phyloP scores from a whole-genome alignment of 148 eudicot genomes.

The Chenopodium formosanum region DNA sequence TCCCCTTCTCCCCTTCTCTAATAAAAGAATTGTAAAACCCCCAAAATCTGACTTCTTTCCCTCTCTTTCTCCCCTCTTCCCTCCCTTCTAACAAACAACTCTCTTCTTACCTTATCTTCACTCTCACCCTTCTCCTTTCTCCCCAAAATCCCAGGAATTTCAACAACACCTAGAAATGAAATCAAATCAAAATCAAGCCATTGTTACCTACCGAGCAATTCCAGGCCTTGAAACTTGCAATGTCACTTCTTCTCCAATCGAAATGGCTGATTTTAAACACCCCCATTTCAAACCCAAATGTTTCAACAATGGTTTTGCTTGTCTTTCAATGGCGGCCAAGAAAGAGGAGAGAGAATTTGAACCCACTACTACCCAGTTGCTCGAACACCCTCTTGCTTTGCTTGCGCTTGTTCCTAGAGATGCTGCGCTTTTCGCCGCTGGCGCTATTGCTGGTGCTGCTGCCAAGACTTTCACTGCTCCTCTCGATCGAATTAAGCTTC shows the following conservation, averaged over 20 bases:
- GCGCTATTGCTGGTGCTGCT: conserved; percentile 83
- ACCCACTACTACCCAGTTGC: conserved; percentile 53
- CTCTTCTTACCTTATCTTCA: conserved; percentile 14
- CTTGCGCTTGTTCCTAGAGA: conserved; percentile 66
- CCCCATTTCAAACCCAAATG: neutral
- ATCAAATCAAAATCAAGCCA: conserved; percentile 21
- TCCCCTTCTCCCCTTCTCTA: neutral
- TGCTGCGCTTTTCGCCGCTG: conserved; percentile 72
- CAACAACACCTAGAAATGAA: neutral
- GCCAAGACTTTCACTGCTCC: conserved; percentile 88
- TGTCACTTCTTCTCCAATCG: conserved; percentile 15
- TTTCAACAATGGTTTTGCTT: conserved; percentile 36
- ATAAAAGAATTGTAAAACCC: neutral
- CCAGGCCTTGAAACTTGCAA: conserved; percentile 40
- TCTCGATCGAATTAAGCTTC: conserved; percentile 87
- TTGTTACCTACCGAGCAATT: conserved; percentile 35
- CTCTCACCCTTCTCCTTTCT: neutral
- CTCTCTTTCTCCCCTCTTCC: neutral
- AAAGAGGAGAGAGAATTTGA: conserved; percentile 42
- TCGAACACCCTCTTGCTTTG: conserved; percentile 62
- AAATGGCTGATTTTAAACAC: conserved; percentile 18
- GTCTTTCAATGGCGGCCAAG: conserved; percentile 39
- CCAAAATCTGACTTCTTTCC: neutral
- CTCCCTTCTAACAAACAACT: neutral
- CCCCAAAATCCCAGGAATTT: neutral